phyloP scores from a whole-genome alignment of 2,329 filamentous ascomycete species.

The Penicillium sp. region DNA sequence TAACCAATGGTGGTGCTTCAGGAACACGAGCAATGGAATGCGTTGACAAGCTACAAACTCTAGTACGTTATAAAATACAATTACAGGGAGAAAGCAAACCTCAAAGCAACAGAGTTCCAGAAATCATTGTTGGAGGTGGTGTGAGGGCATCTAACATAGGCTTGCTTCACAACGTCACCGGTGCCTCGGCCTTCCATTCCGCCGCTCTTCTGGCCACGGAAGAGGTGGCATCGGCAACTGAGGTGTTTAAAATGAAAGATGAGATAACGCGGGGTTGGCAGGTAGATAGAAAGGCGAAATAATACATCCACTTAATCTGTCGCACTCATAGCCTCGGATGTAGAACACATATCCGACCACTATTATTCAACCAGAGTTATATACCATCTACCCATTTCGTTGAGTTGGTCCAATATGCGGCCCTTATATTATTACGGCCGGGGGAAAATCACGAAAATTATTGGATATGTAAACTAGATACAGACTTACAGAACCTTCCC shows the following conservation, averaged over 20 bases:
- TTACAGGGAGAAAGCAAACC: background rate
- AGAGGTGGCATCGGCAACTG: background rate
- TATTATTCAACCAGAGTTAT: too few species aligned
- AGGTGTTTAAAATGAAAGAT: slow-evolving; percentile 9
- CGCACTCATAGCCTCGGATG: too few species aligned
- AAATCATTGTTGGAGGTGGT: slow-evolving; percentile 54
- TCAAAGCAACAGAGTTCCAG: slow-evolving; percentile 21
- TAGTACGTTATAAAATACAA: slow-evolving; percentile 21
- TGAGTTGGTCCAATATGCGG: too few species aligned
- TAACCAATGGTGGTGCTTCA: slow-evolving; percentile 50
- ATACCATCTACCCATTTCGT: too few species aligned
- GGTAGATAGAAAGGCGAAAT: too few species aligned
- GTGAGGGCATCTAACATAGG: slow-evolving; percentile 49
- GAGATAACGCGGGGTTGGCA: background rate
- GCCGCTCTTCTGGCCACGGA: slow-evolving; percentile 33
- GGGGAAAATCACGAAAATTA: too few species aligned
- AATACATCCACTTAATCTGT: too few species aligned
- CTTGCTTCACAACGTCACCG: slow-evolving; percentile 31
- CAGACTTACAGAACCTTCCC: too few species aligned
- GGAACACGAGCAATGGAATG: slow-evolving; percentile 40
- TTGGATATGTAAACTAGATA: too few species aligned
- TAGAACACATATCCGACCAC: too few species aligned
- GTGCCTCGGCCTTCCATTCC: slow-evolving; percentile 45
- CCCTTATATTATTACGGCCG: too few species aligned
- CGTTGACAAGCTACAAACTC: slow-evolving; percentile 29